phyloP scores from a whole-genome alignment of 306 rosid species.

The Senna siamea region DNA sequence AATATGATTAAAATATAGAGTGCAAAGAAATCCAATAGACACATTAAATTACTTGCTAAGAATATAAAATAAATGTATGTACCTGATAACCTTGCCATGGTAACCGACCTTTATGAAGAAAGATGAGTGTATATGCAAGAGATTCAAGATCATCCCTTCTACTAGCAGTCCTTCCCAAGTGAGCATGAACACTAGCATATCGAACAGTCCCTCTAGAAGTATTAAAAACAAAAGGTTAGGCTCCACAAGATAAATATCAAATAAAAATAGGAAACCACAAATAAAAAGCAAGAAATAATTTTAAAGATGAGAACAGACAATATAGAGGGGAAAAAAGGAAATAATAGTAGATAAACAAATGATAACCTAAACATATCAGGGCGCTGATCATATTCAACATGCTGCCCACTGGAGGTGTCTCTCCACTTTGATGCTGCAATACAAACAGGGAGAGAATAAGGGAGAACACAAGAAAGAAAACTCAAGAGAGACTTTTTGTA shows the following conservation, averaged over 20 bases:
- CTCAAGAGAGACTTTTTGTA: neutral
- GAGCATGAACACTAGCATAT: constrained; percentile 98
- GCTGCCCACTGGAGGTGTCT: constrained; percentile 75
- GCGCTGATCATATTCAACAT: constrained; percentile 94
- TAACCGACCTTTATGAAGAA: constrained; percentile 86
- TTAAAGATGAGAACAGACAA: neutral
- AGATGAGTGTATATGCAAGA: constrained; percentile 89
- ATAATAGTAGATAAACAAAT: neutral
- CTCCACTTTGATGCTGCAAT: constrained; percentile 91
- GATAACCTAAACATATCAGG: constrained; percentile 94
- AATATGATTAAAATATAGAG: constrained; percentile 10
- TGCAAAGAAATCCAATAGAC: constrained; percentile 17
- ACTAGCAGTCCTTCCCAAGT: constrained; percentile 94
- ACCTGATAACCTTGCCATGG: constrained; percentile 99
- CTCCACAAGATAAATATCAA: constrained; percentile 27
- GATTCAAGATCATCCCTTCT: constrained; percentile 98
- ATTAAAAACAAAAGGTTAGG: neutral
- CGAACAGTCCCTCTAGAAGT: constrained; percentile 86
- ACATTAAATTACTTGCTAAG: constrained; percentile 27
- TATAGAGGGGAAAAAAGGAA: neutral
- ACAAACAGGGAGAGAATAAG: constrained; percentile 27
- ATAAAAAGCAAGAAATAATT: neutral
- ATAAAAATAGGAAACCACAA: neutral
- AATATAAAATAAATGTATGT: constrained; percentile 13
- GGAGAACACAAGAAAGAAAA: constrained; percentile 18